phyloP scores from a whole-genome alignment of 495 filamentous ascomycete genomes.

The Trichoderma asperelloides region DNA sequence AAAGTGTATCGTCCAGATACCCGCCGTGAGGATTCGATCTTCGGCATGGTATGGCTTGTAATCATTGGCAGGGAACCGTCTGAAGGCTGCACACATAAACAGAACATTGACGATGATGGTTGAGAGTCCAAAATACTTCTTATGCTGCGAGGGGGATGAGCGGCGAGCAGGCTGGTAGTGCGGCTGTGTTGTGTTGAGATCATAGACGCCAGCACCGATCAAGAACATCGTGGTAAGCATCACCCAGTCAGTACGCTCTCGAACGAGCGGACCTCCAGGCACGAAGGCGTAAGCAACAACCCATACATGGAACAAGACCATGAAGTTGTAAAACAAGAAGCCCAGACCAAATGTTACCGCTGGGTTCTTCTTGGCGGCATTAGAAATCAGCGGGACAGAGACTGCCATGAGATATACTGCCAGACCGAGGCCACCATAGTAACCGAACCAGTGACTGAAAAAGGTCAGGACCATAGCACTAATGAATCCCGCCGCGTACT shows the following conservation, averaged over 20 bases:
- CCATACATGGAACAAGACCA: constrained; percentile 95
- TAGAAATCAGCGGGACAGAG: constrained; percentile 62
- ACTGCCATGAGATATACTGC: constrained; percentile 79
- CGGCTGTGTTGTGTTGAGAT: constrained; percentile 37
- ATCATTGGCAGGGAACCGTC: constrained; percentile 91
- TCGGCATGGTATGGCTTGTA: constrained; percentile 84
- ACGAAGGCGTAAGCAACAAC: constrained; percentile 98
- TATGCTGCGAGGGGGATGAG: constrained; percentile 22
- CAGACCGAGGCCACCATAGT: constrained; percentile 69
- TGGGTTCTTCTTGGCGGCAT: constrained; percentile 65
- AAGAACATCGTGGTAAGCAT: constrained; percentile 77
- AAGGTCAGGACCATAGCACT: constrained; percentile 75
- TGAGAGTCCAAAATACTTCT: constrained; percentile 40
- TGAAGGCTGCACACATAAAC: constrained; percentile 69
- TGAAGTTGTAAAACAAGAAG: constrained; percentile 81
- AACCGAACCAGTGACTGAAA: constrained; percentile 80
- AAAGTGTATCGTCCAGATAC: constrained; percentile 99
- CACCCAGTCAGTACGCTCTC: constrained; percentile 93
- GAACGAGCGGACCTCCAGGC: constrained; percentile 86
- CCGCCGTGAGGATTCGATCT: constrained; percentile 77
- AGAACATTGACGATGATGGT: constrained; percentile 66
- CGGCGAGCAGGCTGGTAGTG: constrained; percentile 16
- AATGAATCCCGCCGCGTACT: constrained; percentile 65
- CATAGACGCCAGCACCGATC: constrained; percentile 81
- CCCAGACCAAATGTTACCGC: constrained; percentile 75